Evolutionary conservation across 768 basidiomycete species (phyloP).

Genomic region (Tulasnella sp.): DNA sequence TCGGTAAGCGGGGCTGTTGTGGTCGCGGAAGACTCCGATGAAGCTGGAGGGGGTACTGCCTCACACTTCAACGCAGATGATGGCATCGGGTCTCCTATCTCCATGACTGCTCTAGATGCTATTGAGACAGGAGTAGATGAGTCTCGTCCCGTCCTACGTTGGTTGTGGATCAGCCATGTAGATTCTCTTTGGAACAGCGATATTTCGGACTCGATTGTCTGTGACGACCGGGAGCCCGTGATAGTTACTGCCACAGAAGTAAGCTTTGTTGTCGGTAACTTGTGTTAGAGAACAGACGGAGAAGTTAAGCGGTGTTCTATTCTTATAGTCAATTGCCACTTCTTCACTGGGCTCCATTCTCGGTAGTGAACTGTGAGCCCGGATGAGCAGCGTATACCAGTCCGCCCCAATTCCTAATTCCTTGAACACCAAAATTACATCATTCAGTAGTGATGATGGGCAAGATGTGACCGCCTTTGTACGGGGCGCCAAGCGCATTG

Average conservation of each 20-base stretch:
- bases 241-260: conserved; percentile 11
- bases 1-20: background rate
- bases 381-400: no score
- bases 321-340: conserved; percentile 49
- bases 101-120: no score
- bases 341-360: conserved; percentile 43
- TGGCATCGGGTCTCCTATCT: no score
- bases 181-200: conserved; percentile 57
- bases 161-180: conserved; percentile 33
- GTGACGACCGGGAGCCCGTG: conserved; percentile 47
- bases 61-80: no score
- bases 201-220: conserved; percentile 55
- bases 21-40: background rate
- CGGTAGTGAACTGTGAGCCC: conserved; percentile 60
- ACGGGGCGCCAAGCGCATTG: no score
- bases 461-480: no score
- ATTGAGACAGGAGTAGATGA: background rate
- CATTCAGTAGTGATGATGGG: no score
- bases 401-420: no score
- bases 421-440: no score
- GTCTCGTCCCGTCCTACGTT: background rate
- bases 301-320: conserved; percentile 61
- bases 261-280: conserved; percentile 56
- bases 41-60: background rate
- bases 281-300: conserved; percentile 43